These are phyloP conservation scores for Botrytis galanthina DNA, from an alignment of 2,329 filamentous ascomycete species.

Conservation along the genomic window DNA sequence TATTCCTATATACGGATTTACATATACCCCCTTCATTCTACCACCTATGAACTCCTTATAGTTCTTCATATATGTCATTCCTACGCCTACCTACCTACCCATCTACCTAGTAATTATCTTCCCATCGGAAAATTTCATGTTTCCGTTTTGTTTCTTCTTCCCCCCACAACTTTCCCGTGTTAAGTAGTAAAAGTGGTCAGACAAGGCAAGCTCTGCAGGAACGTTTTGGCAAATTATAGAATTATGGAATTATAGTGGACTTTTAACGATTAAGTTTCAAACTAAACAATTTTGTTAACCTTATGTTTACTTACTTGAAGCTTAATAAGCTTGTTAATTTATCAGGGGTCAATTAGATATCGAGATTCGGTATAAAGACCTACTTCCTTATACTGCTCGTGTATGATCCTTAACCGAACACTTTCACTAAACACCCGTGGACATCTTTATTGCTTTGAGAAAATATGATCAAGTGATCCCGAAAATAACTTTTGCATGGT, in stretches of 20 bases:
- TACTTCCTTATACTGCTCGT: background rate
- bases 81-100: no score
- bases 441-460: background rate
- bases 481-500: background rate
- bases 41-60: background rate
- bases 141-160: background rate
- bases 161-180: background rate
- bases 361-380: background rate
- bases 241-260: conserved; percentile 5
- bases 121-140: background rate
- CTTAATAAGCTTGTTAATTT: background rate
- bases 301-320: background rate
- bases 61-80: background rate
- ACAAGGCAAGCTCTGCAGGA: background rate
- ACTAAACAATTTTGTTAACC: background rate
- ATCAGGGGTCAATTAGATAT: background rate
- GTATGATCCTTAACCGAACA: background rate
- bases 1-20: background rate
- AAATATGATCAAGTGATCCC: background rate
- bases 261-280: background rate
- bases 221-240: background rate
- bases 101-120: background rate
- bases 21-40: background rate
- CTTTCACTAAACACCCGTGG: background rate
- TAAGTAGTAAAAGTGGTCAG: background rate